These are phyloP conservation scores for Sarocladium strictum DNA, from an alignment of 2,329 filamentous ascomycete species.

Conservation along the genomic window DNA sequence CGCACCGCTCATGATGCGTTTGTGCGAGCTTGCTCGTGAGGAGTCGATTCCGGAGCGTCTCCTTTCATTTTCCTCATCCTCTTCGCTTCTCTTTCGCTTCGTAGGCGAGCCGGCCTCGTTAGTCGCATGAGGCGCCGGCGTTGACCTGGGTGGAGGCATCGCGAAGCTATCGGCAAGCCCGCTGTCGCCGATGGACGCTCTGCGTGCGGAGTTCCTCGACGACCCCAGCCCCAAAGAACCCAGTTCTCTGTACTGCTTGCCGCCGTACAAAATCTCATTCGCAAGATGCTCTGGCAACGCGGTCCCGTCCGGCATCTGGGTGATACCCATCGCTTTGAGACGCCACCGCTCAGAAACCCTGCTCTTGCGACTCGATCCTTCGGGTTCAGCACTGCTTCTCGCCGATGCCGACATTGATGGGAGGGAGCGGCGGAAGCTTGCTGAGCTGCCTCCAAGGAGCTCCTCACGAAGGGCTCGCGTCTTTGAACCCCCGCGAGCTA, in stretches of 20 bases:
- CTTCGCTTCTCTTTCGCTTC: conserved; percentile 17
- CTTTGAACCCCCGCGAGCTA: conserved; percentile 22
- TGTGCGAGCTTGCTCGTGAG: conserved; percentile 23
- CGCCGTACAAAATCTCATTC: conserved; percentile 35
- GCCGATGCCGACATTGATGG: conserved; percentile 25
- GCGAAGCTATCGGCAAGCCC: conserved; percentile 10
- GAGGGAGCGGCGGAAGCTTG: conserved; percentile 32
- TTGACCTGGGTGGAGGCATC: neutral
- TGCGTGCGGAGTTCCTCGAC: conserved; percentile 12
- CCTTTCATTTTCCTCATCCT: conserved; percentile 11
- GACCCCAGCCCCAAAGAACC: conserved; percentile 25
- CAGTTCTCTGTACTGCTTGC: conserved; percentile 26
- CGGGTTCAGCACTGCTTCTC: conserved; percentile 19
- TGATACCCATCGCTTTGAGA: conserved; percentile 44
- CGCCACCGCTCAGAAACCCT: conserved; percentile 39
- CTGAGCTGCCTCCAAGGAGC: conserved; percentile 21
- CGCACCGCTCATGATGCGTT: conserved; percentile 34
- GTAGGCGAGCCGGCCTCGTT: conserved; percentile 14
- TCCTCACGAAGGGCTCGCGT: conserved; percentile 30
- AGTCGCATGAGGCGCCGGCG: conserved; percentile 2
- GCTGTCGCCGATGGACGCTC: conserved; percentile 19
- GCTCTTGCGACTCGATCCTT: conserved; percentile 23
- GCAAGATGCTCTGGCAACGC: conserved; percentile 47
- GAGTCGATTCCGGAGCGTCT: neutral
- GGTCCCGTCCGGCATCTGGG: conserved; percentile 47